Conservation (phyloP, 176 grass and related monocot genomes). For the Musa itinerans region DNA sequence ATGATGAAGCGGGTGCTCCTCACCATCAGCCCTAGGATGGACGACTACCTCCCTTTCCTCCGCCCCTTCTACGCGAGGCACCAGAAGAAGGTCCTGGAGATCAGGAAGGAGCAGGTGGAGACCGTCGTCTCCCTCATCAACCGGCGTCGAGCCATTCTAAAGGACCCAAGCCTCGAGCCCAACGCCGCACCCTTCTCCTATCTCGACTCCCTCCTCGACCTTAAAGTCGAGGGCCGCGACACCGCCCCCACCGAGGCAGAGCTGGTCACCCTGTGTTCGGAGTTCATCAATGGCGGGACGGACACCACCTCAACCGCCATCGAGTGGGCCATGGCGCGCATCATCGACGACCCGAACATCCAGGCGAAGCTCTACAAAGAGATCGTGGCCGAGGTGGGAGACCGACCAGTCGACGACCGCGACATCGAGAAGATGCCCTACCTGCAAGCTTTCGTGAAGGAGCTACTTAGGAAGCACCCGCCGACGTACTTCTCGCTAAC, state of each 20-base stretch:
- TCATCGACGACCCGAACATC: slow-evolving; percentile 63
- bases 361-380: slow-evolving; percentile 55
- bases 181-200: slow-evolving; percentile 67
- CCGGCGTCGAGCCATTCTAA: slow-evolving; percentile 48
- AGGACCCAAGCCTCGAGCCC: slow-evolving; percentile 26
- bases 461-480: slow-evolving; percentile 89
- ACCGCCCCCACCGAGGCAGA: slow-evolving; percentile 33
- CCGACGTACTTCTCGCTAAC: slow-evolving; percentile 86
- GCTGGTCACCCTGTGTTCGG: slow-evolving; percentile 73
- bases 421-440: slow-evolving; percentile 73
- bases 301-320: slow-evolving; percentile 88
- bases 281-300: slow-evolving; percentile 80
- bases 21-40: slow-evolving; percentile 45
- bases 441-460: slow-evolving; percentile 92
- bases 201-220: slow-evolving; percentile 74
- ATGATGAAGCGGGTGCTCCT: slow-evolving; percentile 87
- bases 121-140: slow-evolving; percentile 61
- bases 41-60: slow-evolving; percentile 94
- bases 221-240: slow-evolving; percentile 45
- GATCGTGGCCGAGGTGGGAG: slow-evolving; percentile 38
- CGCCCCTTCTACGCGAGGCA: slow-evolving; percentile 51
- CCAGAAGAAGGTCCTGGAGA: slow-evolving; percentile 38
- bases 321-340: slow-evolving; percentile 77
- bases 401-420: slow-evolving; percentile 54
- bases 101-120: slow-evolving; percentile 59